Percentiles rank a stretch among this genome's conserved stretches.
These are phyloP conservation scores for Pyrenochaeta sp. DNA, from an alignment of 2,329 filamentous ascomycete genomes.

Conservation along the genomic window DNA sequence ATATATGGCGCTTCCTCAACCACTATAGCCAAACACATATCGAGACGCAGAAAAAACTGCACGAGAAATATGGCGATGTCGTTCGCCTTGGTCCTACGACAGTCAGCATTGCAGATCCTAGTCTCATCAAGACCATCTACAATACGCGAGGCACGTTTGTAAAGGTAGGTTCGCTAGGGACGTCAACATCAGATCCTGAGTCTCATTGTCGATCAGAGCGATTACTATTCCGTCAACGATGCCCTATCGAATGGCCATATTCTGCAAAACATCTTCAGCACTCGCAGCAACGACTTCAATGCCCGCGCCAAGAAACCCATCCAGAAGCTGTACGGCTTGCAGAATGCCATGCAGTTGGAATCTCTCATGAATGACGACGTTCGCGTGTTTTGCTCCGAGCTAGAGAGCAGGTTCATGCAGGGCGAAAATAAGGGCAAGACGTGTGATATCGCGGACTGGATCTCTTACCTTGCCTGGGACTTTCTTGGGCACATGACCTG, in stretches of 20 bases:
- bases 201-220: constrained; percentile 24
- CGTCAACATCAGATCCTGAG: neutral
- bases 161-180: constrained; percentile 27
- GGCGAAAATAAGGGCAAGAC: constrained; percentile 35
- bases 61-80: constrained; percentile 38
- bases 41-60: constrained; percentile 40
- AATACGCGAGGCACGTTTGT: constrained; percentile 42
- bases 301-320: constrained; percentile 34
- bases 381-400: constrained; percentile 26
- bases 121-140: constrained; percentile 45
- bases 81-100: constrained; percentile 42
- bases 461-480: constrained; percentile 41
- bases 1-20: constrained; percentile 42
- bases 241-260: constrained; percentile 41
- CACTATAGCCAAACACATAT: constrained; percentile 42
- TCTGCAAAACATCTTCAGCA: constrained; percentile 45
- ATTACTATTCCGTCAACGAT: constrained; percentile 45
- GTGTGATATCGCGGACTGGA: constrained; percentile 45
- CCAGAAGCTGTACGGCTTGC: constrained; percentile 41
- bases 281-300: constrained; percentile 42
- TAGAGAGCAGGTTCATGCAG: constrained; percentile 38
- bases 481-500: constrained; percentile 54
- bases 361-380: constrained; percentile 38
- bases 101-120: constrained; percentile 39
- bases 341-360: constrained; percentile 37